Percentiles rank a stretch among this genome's conserved stretches.
These are phyloP conservation scores for Kwoniella sp. DNA, from an alignment of 768 basidiomycete genomes.

Conservation along the genomic window DNA sequence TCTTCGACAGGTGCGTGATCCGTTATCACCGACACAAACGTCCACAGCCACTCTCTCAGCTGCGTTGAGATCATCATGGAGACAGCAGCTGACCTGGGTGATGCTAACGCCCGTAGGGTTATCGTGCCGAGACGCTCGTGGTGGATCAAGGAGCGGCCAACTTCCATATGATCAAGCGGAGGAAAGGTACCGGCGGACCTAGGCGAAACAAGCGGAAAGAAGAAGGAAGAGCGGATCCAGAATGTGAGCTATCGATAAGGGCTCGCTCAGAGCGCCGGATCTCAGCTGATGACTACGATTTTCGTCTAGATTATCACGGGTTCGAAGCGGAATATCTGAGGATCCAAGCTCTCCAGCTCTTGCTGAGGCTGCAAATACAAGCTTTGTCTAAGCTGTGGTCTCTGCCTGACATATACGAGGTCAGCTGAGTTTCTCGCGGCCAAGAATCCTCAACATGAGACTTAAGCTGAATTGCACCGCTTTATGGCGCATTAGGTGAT, in stretches of 20 bases:
- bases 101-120: constrained; percentile 62
- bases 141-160: constrained; percentile 64
- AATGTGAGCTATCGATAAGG: constrained; percentile 60
- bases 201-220: constrained; percentile 61
- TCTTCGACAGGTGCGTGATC: constrained; percentile 70
- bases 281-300: neutral
- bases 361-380: constrained; percentile 73
- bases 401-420: constrained; percentile 48
- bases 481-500: constrained; percentile 35
- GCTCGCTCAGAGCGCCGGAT: no score
- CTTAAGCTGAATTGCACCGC: neutral
- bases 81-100: no score
- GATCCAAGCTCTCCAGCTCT: constrained; percentile 78
- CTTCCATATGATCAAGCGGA: constrained; percentile 68
- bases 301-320: constrained; percentile 74
- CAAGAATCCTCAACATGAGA: no score
- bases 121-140: constrained; percentile 76
- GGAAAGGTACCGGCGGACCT: constrained; percentile 61
- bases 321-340: constrained; percentile 74
- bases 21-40: neutral
- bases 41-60: no score
- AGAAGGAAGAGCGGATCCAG: constrained; percentile 64
- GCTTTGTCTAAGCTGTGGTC: constrained; percentile 46
- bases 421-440: constrained; percentile 20
- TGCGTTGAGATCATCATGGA: no score